Evolutionary conservation across 345 rosid species (phyloP).

Genomic region (Hirschfeldia incana): DNA sequence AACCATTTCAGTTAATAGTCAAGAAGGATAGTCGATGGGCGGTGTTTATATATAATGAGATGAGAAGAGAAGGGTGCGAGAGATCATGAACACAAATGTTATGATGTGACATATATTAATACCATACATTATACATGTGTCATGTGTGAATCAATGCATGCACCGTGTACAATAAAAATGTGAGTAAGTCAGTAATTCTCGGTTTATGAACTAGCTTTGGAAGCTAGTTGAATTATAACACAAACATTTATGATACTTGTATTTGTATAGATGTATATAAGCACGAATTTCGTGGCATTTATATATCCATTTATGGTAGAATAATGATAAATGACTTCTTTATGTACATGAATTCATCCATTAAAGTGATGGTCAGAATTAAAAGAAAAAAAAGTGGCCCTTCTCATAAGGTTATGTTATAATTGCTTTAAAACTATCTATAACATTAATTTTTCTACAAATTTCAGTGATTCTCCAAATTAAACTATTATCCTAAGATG

Average conservation of each 20-base stretch:
- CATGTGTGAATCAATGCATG: slow-evolving; percentile 15
- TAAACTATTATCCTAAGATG: neutral
- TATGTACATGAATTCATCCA: neutral
- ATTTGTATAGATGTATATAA: neutral
- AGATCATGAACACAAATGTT: neutral
- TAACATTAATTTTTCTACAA: neutral
- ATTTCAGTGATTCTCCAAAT: neutral
- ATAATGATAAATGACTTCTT: neutral
- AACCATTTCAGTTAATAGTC: neutral
- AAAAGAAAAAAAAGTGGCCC: neutral
- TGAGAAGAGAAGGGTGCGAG: neutral
- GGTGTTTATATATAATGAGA: slow-evolving; percentile 7
- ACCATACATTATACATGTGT: neutral
- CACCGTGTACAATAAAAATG: neutral
- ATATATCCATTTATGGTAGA: neutral
- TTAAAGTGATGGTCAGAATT: neutral
- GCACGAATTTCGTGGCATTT: neutral
- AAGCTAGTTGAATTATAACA: slow-evolving; percentile 6
- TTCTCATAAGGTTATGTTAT: neutral
- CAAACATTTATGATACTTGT: neutral
- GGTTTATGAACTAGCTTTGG: neutral
- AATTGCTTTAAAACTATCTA: neutral
- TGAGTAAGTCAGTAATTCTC: neutral
- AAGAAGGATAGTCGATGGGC: slow-evolving; percentile 12
- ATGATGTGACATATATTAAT: neutral